Conservation (phyloP, 805 yeast genomes). For the Cyberlindnera veronae region DNA sequence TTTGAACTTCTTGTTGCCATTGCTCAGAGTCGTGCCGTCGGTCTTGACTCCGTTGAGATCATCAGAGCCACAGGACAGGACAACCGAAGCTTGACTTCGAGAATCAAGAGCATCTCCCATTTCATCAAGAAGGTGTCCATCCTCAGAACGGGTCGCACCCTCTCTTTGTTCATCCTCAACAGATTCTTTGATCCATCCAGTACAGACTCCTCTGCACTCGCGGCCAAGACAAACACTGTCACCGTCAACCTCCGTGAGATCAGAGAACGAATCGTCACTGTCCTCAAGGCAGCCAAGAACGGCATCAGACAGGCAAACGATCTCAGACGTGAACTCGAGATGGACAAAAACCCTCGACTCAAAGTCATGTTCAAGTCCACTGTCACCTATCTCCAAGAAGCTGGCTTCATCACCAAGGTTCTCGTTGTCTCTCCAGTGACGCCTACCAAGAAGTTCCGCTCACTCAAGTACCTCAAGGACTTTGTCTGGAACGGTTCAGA, state of each 20-base stretch:
- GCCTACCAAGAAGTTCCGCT: conserved; percentile 45
- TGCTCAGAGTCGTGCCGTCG: conserved; percentile 51
- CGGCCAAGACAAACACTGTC: conserved; percentile 23
- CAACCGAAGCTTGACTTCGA: conserved; percentile 61
- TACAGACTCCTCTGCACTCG: conserved; percentile 16
- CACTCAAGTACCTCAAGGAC: conserved; percentile 42
- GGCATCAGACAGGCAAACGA: conserved; percentile 59
- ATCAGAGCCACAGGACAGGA: conserved; percentile 62
- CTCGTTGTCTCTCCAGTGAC: conserved; percentile 46
- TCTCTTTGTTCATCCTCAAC: conserved; percentile 50
- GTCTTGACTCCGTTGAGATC: conserved; percentile 58
- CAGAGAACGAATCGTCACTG: conserved; percentile 39
- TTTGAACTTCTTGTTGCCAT: conserved; percentile 55
- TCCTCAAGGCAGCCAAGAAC: conserved; percentile 55
- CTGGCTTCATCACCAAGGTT: conserved; percentile 47
- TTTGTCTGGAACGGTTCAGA: conserved; percentile 31
- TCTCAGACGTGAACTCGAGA: conserved; percentile 53
- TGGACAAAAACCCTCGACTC: conserved; percentile 39
- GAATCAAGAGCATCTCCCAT: conserved; percentile 54
- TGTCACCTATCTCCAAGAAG: conserved; percentile 41
- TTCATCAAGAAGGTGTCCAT: conserved; percentile 41
- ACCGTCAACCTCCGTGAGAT: conserved; percentile 30
- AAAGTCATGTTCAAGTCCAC: conserved; percentile 48
- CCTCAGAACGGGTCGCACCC: conserved; percentile 44
- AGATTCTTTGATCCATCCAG: conserved; percentile 35